These are phyloP conservation scores for Lactarius indigo DNA, from an alignment of 768 basidiomycete genomes.

Conservation along the genomic window DNA sequence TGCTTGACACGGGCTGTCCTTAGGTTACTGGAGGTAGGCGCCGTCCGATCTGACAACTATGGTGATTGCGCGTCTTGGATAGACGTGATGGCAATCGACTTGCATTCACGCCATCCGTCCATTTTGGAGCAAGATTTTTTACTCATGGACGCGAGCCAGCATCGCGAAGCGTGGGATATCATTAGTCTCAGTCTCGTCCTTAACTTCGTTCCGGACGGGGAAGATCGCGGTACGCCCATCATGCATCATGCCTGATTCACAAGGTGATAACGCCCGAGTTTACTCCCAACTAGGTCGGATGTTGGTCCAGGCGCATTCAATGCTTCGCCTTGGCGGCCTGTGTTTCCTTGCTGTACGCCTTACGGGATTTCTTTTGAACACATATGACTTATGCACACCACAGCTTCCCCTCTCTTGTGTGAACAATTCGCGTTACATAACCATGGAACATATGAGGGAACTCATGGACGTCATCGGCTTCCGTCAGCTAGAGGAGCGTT, in stretches of 20 bases:
- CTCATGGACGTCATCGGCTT: conserved; percentile 69
- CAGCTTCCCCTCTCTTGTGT: conserved; percentile 86
- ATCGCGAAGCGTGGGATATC: conserved; percentile 64
- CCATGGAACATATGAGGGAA: conserved; percentile 49
- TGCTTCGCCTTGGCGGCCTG: conserved; percentile 52
- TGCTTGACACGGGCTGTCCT: not conserved
- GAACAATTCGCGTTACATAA: conserved; percentile 79
- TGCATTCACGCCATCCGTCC: conserved; percentile 76
- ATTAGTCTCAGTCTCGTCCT: conserved; percentile 86
- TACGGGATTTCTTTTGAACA: not conserved
- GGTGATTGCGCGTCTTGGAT: conserved; percentile 66
- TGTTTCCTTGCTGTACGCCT: conserved; percentile 67
- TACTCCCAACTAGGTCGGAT: conserved; percentile 54
- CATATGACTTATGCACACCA: not conserved
- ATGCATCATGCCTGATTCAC: not conserved
- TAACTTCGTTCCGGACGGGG: conserved; percentile 78
- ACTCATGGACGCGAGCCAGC: conserved; percentile 47
- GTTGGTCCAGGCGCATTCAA: conserved; percentile 56
- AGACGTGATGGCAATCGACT: conserved; percentile 69
- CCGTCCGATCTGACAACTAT: conserved; percentile 83
- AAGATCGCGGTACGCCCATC: conserved; percentile 61
- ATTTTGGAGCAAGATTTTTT: conserved; percentile 89
- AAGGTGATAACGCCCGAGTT: not conserved
- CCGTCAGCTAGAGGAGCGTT: conserved; percentile 50
- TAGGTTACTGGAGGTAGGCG: conserved; percentile 87